These are phyloP conservation scores for Globisporangium irregulare DNA, from an alignment of 352 stramenopile genomes.

Conservation along the genomic window DNA sequence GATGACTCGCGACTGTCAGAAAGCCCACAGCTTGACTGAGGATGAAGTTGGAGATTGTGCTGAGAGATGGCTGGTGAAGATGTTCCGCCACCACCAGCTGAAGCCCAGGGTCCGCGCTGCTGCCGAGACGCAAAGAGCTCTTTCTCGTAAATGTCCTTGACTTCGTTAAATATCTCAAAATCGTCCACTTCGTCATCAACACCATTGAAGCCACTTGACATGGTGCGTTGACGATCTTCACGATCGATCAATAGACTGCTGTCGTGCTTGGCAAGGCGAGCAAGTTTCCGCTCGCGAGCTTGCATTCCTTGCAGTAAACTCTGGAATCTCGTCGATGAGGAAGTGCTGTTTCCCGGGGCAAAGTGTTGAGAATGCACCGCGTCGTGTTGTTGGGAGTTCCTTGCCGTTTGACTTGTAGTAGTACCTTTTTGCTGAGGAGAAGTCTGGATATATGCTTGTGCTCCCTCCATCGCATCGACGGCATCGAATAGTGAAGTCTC, in stretches of 20 bases:
- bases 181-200: slow-evolving; percentile 16
- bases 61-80: not conserved
- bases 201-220: no score
- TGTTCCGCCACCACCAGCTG: slow-evolving; percentile 25
- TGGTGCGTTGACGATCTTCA: not conserved
- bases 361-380: not conserved
- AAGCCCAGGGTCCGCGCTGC: not conserved
- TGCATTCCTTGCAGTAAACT: slow-evolving; percentile 27
- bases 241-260: not conserved
- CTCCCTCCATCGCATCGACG: slow-evolving; percentile 37
- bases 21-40: not conserved
- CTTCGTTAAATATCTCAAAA: slow-evolving; percentile 21
- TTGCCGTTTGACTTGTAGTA: not conserved
- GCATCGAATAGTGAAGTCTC: slow-evolving; percentile 47
- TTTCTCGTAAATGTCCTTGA: slow-evolving; percentile 31
- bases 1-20: not conserved
- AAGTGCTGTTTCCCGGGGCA: not conserved
- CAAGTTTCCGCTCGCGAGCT: slow-evolving; percentile 29
- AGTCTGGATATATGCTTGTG: not conserved
- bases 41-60: not conserved
- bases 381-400: not conserved
- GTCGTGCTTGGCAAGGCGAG: slow-evolving; percentile 3
- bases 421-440: not conserved
- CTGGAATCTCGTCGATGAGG: slow-evolving; percentile 19
- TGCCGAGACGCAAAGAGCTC: slow-evolving; percentile 20